Evolutionary conservation across 495 filamentous ascomycete species (phyloP).

Genomic region (Xylaria cubensis): DNA sequence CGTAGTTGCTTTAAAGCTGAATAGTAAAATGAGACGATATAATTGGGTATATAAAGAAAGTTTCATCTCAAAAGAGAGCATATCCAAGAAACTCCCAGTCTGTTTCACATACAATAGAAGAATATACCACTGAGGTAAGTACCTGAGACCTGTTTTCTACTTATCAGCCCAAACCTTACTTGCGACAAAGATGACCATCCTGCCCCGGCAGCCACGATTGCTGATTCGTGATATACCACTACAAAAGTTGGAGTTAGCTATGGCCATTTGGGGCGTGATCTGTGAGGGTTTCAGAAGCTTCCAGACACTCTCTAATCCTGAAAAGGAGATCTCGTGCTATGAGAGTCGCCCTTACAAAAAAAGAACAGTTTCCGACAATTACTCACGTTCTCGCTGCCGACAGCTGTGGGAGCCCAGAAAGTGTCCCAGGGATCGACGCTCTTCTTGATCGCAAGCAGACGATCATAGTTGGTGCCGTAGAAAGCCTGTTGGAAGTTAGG

Average conservation of each 20-base stretch:
- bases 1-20: not conserved
- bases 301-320: too few species aligned
- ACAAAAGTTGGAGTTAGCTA: not conserved
- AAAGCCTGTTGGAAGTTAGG: conserved; percentile 65
- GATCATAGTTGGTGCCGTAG: conserved; percentile 55
- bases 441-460: conserved; percentile 54
- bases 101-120: not conserved
- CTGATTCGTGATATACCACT: conserved; percentile 43
- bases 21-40: not conserved
- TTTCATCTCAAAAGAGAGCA: not conserved
- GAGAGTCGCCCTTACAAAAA: too few species aligned
- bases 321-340: not conserved
- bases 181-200: conserved; percentile 26
- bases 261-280: not conserved
- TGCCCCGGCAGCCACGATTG: conserved; percentile 26
- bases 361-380: not conserved
- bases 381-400: conserved; percentile 51
- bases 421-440: conserved; percentile 55
- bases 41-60: not conserved
- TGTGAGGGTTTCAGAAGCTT: not conserved
- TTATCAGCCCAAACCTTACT: not conserved
- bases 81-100: not conserved
- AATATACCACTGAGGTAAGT: too few species aligned
- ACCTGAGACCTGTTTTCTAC: too few species aligned
- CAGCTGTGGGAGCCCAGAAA: conserved; percentile 60